These are phyloP conservation scores for Xylaria cubensis DNA, from an alignment of 495 filamentous ascomycete species.

Conservation along the genomic window DNA sequence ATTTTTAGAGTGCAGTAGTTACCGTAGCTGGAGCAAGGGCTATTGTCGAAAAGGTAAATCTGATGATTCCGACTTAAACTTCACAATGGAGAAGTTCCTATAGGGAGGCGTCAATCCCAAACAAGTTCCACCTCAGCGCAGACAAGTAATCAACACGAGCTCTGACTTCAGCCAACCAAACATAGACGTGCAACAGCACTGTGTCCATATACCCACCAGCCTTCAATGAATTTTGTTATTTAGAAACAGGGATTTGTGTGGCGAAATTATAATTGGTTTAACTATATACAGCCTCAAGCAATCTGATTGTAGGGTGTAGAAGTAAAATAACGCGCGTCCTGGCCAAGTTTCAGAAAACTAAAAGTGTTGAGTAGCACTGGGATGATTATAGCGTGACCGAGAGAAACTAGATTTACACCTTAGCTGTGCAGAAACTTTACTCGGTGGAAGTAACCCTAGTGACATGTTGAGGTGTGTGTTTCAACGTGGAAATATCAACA, in stretches of 20 bases:
- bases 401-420: neutral
- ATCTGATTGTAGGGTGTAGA: neutral
- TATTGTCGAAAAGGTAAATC: neutral
- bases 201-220: neutral
- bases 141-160: slow-evolving; percentile 9
- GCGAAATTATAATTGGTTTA: neutral
- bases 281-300: neutral
- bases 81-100: neutral
- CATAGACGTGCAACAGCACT: neutral
- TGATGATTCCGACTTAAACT: neutral
- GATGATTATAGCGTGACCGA: neutral
- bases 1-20: neutral
- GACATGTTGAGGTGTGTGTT: neutral
- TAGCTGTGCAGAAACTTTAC: neutral
- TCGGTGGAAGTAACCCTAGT: neutral
- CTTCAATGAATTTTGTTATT: neutral
- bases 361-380: neutral
- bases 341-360: neutral
- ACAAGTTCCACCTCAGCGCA: neutral
- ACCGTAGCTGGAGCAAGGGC: neutral
- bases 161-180: neutral
- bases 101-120: neutral
- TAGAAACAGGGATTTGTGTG: neutral
- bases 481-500: neutral
- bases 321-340: neutral